A percentile compares a stretch with the other conserved stretches of the same genome.
These are phyloP conservation scores for Hyphopichia pseudoburtonii DNA, from an alignment of 1,139 yeast species.

Conservation along the genomic window DNA sequence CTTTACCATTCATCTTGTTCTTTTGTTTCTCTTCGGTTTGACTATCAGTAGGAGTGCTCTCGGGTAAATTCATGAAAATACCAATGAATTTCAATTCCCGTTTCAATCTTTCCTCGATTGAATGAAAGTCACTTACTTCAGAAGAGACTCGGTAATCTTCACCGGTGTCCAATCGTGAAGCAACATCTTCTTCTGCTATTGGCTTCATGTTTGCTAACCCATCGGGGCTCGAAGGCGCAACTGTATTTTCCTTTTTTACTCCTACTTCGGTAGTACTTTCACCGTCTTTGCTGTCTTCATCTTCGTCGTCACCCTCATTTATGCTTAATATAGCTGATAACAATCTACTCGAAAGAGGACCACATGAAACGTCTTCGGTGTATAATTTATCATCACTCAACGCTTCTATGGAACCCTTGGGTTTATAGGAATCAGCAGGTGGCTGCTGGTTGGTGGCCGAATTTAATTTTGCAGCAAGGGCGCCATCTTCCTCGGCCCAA, in stretches of 20 bases:
- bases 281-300: slow-evolving; percentile 19
- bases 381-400: slow-evolving; percentile 67
- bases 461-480: slow-evolving; percentile 39
- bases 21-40: slow-evolving; percentile 19
- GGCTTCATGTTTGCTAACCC: not conserved
- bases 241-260: slow-evolving; percentile 11
- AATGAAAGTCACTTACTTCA: slow-evolving; percentile 60
- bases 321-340: slow-evolving; percentile 74
- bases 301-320: slow-evolving; percentile 37
- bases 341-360: slow-evolving; percentile 86
- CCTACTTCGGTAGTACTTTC: slow-evolving; percentile 10
- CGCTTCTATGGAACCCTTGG: slow-evolving; percentile 62
- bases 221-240: slow-evolving; percentile 6
- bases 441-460: slow-evolving; percentile 39
- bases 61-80: slow-evolving; percentile 67
- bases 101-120: slow-evolving; percentile 83
- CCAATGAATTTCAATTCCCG: slow-evolving; percentile 90
- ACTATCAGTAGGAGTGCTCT: slow-evolving; percentile 13
- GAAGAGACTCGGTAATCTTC: slow-evolving; percentile 37
- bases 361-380: slow-evolving; percentile 78
- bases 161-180: slow-evolving; percentile 36
- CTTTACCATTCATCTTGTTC: slow-evolving; percentile 21
- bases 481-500: slow-evolving; percentile 84
- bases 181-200: slow-evolving; percentile 38
- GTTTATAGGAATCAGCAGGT: slow-evolving; percentile 46